Conservation (phyloP, 139 green algal genomes). For the Limnomonas spitsbergensis region DNA sequence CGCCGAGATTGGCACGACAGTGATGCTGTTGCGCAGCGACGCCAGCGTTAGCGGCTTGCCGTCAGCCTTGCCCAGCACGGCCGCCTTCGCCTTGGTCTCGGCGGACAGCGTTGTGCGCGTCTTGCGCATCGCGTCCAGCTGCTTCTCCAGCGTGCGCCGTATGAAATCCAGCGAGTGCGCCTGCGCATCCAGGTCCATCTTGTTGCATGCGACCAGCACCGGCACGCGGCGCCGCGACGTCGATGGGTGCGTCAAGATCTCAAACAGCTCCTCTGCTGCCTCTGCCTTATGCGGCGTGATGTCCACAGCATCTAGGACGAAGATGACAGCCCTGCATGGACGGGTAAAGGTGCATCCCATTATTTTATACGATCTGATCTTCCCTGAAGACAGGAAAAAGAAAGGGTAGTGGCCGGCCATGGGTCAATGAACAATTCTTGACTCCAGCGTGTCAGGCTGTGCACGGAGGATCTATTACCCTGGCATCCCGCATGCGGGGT, state of each 20-base stretch:
- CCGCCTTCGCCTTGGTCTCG: conserved; percentile 18
- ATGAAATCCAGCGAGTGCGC: conserved; percentile 89
- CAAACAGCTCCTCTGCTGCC: conserved; percentile 45
- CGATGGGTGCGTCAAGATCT: conserved; percentile 51
- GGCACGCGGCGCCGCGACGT: conserved; percentile 60
- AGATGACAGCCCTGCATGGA: conserved; percentile 65
- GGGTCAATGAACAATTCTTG: no score
- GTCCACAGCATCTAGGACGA: conserved; percentile 81
- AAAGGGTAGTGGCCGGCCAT: no score
- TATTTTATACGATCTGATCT: no score
- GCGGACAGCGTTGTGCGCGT: conserved; percentile 49
- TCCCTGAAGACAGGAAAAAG: no score
- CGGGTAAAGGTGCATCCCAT: no score
- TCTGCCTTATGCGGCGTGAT: conserved; percentile 62
- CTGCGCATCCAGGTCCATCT: conserved; percentile 75
- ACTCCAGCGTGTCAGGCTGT: no score
- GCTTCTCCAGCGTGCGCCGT: conserved; percentile 78
- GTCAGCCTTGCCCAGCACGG: conserved; percentile 19
- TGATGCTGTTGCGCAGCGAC: conserved; percentile 28
- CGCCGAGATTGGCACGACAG: conserved; percentile 19
- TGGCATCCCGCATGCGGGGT: no score
- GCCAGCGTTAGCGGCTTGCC: conserved; percentile 30
- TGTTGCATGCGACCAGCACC: conserved; percentile 91
- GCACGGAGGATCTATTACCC: no score
- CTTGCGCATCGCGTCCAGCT: conserved; percentile 77